A percentile compares a stretch with the other conserved stretches of the same genome.
phyloP scores from a whole-genome alignment of 139 green algal genomes.

The Chlorokybus atmophyticus region DNA sequence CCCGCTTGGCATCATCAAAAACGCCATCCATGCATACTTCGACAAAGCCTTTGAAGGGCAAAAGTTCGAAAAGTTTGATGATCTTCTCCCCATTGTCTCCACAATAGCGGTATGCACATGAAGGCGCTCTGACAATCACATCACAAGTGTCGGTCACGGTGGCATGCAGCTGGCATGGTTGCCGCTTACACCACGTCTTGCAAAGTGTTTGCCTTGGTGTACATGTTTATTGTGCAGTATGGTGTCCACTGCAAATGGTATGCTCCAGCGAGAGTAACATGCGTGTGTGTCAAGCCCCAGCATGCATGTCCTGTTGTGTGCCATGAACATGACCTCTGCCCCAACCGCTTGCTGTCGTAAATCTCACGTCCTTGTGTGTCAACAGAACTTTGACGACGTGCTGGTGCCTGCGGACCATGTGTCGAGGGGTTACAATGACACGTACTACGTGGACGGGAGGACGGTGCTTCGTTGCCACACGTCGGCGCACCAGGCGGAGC shows the following conservation, averaged over 20 bases:
- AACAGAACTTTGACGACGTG: slow-evolving; percentile 54
- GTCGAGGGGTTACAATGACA: slow-evolving; percentile 84
- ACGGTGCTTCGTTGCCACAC: slow-evolving; percentile 77
- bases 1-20: slow-evolving; percentile 90
- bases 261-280: too few relatives aligned
- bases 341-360: too few relatives aligned
- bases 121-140: background rate
- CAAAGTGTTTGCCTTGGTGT: too few relatives aligned
- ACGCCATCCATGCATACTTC: slow-evolving; percentile 92
- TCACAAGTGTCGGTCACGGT: background rate
- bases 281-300: too few relatives aligned
- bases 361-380: too few relatives aligned
- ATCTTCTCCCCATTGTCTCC: slow-evolving; percentile 76
- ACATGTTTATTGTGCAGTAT: too few relatives aligned
- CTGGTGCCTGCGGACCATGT: slow-evolving; percentile 85
- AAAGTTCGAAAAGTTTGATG: slow-evolving; percentile 77
- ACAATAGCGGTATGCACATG: slow-evolving; percentile 32
- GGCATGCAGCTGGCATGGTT: too few relatives aligned
- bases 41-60: slow-evolving; percentile 40
- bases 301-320: too few relatives aligned
- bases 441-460: slow-evolving; percentile 83
- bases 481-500: slow-evolving; percentile 55
- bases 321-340: too few relatives aligned
- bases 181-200: too few relatives aligned
- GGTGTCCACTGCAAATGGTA: too few relatives aligned